These are phyloP conservation scores for Saururus chinensis DNA, from an alignment of 164 flowering plant genomes.

Conservation along the genomic window DNA sequence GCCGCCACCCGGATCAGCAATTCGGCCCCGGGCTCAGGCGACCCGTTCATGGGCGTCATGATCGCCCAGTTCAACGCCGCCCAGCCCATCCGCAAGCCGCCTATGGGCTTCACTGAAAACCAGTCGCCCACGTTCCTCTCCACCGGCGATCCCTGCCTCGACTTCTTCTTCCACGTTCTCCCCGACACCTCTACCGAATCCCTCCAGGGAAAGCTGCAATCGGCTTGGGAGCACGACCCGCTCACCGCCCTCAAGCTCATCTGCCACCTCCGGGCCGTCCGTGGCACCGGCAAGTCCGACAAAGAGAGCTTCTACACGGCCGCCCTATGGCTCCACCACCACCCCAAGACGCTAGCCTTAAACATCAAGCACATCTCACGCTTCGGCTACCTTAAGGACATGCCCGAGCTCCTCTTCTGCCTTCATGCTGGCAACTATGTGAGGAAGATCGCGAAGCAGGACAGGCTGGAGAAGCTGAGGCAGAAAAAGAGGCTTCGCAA, in stretches of 20 bases:
- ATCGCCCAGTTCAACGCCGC: conserved; percentile 2
- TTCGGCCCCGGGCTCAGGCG: background rate
- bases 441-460: conserved; percentile 9
- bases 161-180: conserved; percentile 58
- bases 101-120: conserved; percentile 35
- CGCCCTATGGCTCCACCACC: conserved; percentile 33
- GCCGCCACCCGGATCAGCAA: background rate
- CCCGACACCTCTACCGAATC: conserved; percentile 28
- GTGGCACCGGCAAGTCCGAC: conserved; percentile 45
- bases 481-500: background rate
- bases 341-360: conserved; percentile 29
- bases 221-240: conserved; percentile 34
- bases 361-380: conserved; percentile 18
- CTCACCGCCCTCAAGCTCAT: conserved; percentile 43
- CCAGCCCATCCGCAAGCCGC: background rate
- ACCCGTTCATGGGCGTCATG: conserved; percentile 3
- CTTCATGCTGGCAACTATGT: conserved; percentile 23
- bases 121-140: conserved; percentile 27
- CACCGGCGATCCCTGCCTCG: conserved; percentile 45
- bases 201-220: conserved; percentile 12
- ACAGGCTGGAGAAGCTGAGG: background rate
- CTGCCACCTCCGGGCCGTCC: conserved; percentile 44
- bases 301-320: conserved; percentile 31
- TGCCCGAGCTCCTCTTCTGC: conserved; percentile 30
- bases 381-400: conserved; percentile 29